Conservation (phyloP, 2,329 filamentous ascomycete species). For the Xylaria polymorpha region DNA sequence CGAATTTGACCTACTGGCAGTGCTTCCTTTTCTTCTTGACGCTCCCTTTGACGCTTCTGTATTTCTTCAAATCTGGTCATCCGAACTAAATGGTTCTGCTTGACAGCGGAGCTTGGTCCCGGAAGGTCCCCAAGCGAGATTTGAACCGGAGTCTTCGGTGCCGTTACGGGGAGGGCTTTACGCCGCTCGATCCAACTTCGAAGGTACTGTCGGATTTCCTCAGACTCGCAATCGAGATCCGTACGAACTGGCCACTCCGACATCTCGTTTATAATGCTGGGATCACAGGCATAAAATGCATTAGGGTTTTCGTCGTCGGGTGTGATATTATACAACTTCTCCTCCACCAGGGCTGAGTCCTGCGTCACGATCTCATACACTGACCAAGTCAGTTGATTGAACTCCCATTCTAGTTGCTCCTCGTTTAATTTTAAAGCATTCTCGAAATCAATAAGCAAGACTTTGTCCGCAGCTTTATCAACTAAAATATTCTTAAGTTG, state of each 20-base stretch:
- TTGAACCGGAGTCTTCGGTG: not conserved
- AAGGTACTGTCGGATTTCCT: constrained; percentile 21
- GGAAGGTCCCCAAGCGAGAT: not conserved
- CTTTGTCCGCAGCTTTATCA: constrained; percentile 23
- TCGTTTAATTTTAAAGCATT: not conserved
- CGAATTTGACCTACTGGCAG: not conserved
- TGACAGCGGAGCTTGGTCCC: not conserved
- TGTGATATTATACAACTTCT: not conserved
- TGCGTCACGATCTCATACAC: constrained; percentile 34
- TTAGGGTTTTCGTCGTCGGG: not conserved
- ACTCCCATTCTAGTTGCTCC: constrained; percentile 12
- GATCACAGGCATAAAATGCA: not conserved
- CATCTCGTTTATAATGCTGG: constrained; percentile 18
- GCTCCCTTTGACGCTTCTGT: not conserved
- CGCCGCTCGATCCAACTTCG: constrained; percentile 21
- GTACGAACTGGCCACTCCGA: constrained; percentile 14
- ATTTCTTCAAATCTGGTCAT: constrained; percentile 6
- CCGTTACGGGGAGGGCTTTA: not conserved
- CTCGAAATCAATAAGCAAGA: constrained; percentile 29
- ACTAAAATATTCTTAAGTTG: constrained; percentile 31
- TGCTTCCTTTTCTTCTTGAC: not conserved
- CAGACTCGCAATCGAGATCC: constrained; percentile 14
- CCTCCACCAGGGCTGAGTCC: constrained; percentile 15
- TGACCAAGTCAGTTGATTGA: constrained; percentile 19
- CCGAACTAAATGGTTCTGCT: not conserved